These are phyloP conservation scores for Mikania micrantha DNA, from an alignment of 129 eudicot species.

Conservation along the genomic window DNA sequence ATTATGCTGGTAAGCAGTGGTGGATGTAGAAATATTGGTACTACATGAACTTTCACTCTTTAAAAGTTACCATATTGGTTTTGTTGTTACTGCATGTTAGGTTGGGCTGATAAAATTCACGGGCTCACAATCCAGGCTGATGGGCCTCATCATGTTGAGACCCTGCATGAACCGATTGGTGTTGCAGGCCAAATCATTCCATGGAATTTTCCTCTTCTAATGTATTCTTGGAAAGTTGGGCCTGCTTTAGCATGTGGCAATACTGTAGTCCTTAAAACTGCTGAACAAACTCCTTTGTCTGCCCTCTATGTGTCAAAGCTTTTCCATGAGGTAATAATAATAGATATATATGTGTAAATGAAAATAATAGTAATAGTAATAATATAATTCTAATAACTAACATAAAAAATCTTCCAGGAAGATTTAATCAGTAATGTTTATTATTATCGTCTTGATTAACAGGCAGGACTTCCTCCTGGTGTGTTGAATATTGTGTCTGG, in stretches of 20 bases:
- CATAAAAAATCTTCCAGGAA: not conserved
- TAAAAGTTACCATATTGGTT: conserved; percentile 5
- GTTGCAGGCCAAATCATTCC: conserved; percentile 81
- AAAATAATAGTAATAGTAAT: too few species aligned
- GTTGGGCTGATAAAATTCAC: conserved; percentile 90
- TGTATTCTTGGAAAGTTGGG: conserved; percentile 80
- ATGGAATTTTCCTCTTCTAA: conserved; percentile 78
- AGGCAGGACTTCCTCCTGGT: conserved; percentile 91
- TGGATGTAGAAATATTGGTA: not conserved
- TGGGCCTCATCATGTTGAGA: conserved; percentile 60
- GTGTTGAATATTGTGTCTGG: conserved; percentile 73
- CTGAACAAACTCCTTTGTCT: conserved; percentile 78
- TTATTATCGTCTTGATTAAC: conserved; percentile 5
- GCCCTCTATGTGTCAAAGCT: conserved; percentile 64
- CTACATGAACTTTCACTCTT: not conserved
- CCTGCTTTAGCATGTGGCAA: conserved; percentile 85
- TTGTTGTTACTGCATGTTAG: conserved; percentile 21
- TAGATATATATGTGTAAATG: too few species aligned
- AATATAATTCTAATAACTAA: not conserved
- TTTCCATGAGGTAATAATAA: conserved; percentile 59
- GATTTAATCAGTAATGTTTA: not conserved
- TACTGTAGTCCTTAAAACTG: conserved; percentile 67
- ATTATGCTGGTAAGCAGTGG: conserved; percentile 67
- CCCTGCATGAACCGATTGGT: conserved; percentile 74
- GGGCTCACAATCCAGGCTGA: conserved; percentile 75